A percentile compares a stretch with the other conserved stretches of the same genome.
These are phyloP conservation scores for Phialophora expanda DNA, from an alignment of 2,329 filamentous ascomycete species.

Conservation along the genomic window DNA sequence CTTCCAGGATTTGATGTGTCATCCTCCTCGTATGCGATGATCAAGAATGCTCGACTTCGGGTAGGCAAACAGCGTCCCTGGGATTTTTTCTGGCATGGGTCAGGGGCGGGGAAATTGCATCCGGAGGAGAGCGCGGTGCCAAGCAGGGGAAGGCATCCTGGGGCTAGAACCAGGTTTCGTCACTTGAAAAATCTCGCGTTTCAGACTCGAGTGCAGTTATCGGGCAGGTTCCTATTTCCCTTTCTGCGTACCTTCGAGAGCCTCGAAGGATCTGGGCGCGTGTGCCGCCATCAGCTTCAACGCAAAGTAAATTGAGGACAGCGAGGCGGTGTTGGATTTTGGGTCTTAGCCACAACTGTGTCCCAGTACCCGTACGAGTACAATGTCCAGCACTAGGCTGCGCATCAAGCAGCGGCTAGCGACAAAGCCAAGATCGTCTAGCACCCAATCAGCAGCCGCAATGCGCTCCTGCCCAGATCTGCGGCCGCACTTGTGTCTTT, in stretches of 20 bases:
- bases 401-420: slow-evolving; percentile 18
- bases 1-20: slow-evolving; percentile 10
- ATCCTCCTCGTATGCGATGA: not conserved
- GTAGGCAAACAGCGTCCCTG: not conserved
- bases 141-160: not conserved
- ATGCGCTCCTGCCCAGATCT: not conserved
- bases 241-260: not conserved
- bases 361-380: too few species aligned
- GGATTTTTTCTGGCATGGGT: not conserved
- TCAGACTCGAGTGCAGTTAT: not conserved
- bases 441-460: not conserved
- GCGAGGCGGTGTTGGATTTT: not conserved
- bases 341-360: not conserved
- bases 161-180: slow-evolving; percentile 2
- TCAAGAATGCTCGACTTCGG: slow-evolving; percentile 1
- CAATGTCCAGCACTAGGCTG: not conserved
- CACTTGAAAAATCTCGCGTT: not conserved
- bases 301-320: not conserved
- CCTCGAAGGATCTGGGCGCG: not conserved
- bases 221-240: not conserved
- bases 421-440: not conserved
- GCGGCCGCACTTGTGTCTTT: not conserved
- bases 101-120: slow-evolving; percentile 24
- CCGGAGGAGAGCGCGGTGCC: too few species aligned
- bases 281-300: not conserved